These are phyloP conservation scores for Solanum corneliomulleri DNA, from an alignment of 257 asterid genomes.

Conservation along the genomic window DNA sequence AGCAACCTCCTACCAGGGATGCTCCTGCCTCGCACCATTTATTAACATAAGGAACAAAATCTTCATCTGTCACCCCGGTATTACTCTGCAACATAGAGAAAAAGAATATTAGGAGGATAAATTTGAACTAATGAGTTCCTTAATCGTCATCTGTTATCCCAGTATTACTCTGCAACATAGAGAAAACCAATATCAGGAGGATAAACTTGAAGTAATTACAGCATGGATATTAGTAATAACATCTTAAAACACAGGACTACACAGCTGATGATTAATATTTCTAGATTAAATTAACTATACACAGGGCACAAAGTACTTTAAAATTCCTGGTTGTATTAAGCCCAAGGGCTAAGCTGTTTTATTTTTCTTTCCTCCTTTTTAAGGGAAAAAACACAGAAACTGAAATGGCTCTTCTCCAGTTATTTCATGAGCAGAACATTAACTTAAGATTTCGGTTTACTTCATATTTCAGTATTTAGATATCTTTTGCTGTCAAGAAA, in stretches of 20 bases:
- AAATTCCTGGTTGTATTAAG: not conserved
- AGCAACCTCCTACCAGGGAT: slow-evolving; percentile 85
- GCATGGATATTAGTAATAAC: not conserved
- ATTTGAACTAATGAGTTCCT: not conserved
- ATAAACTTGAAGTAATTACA: not conserved
- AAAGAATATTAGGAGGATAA: not conserved
- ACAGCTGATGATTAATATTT: not conserved
- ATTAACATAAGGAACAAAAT: slow-evolving; percentile 58
- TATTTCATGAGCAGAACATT: not conserved
- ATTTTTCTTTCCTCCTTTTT: too few relatives aligned
- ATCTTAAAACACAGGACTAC: not conserved
- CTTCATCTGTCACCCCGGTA: slow-evolving; percentile 65
- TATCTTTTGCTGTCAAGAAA: not conserved
- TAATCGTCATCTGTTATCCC: slow-evolving; percentile 62
- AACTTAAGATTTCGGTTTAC: not conserved
- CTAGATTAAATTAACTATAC: not conserved
- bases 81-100: slow-evolving; percentile 45
- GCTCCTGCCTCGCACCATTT: slow-evolving; percentile 88
- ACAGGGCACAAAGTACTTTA: not conserved
- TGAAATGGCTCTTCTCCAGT: not conserved
- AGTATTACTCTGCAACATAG: slow-evolving; percentile 51
- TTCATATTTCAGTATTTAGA: not conserved
- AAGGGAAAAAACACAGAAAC: not conserved
- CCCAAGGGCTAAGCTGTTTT: not conserved
- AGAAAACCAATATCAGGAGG: not conserved